phyloP scores from a whole-genome alignment of 2,329 filamentous ascomycete genomes.

The Diaporthe ampelina region DNA sequence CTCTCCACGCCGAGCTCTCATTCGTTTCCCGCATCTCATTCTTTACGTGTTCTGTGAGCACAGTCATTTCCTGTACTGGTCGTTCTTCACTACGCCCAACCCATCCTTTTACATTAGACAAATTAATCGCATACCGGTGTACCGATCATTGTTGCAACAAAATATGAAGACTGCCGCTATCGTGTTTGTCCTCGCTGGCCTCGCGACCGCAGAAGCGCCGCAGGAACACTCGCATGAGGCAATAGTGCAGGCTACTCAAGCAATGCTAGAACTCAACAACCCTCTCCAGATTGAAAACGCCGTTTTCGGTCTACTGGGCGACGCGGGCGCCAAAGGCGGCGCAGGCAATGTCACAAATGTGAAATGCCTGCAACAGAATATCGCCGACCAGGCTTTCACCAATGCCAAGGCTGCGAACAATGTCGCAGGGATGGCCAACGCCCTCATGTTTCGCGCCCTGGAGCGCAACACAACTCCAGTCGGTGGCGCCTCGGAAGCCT shows the following conservation, averaged over 20 bases:
- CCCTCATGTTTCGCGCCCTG: slow-evolving; percentile 58
- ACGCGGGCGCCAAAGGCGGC: slow-evolving; percentile 59
- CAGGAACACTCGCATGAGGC: slow-evolving; percentile 66
- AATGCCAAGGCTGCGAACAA: slow-evolving; percentile 59
- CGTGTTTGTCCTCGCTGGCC: background rate
- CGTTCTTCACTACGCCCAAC: background rate
- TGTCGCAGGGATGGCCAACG: slow-evolving; percentile 56
- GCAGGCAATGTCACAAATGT: slow-evolving; percentile 40
- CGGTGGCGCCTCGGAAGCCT: slow-evolving; percentile 55
- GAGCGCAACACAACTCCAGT: slow-evolving; percentile 60
- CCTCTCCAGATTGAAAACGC: slow-evolving; percentile 61
- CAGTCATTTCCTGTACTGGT: background rate
- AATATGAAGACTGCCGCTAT: slow-evolving; percentile 13
- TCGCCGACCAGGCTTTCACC: slow-evolving; percentile 61
- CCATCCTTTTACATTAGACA: background rate
- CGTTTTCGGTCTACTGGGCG: slow-evolving; percentile 58
- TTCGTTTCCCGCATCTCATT: background rate
- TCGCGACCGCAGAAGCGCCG: slow-evolving; percentile 58
- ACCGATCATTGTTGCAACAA: background rate
- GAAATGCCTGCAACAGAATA: slow-evolving; percentile 46
- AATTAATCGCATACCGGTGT: background rate
- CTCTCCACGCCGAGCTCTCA: background rate
- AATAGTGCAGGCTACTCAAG: slow-evolving; percentile 57
- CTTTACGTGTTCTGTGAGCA: background rate
- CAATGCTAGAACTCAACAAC: slow-evolving; percentile 57